Conservation (phyloP, 2,329 filamentous ascomycete genomes). For the Blastomyces parvus region DNA sequence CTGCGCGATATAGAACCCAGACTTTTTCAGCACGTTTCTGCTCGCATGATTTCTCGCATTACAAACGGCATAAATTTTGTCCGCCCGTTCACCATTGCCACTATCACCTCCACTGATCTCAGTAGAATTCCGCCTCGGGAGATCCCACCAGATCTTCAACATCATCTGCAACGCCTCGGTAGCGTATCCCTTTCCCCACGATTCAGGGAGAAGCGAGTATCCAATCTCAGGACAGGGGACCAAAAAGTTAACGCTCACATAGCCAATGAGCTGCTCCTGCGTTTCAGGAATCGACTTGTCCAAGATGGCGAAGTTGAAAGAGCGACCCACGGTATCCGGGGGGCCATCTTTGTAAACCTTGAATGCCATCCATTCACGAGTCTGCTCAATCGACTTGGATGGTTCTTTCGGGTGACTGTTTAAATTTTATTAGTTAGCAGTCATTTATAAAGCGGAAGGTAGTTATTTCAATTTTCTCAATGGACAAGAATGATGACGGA, state of each 20-base stretch:
- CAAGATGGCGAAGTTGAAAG: constrained; percentile 17
- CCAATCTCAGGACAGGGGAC: constrained; percentile 21
- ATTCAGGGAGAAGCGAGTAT: constrained; percentile 20
- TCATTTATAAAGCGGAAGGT: background rate
- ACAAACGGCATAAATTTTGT: background rate
- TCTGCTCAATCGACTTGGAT: constrained; percentile 19
- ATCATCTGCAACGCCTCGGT: constrained; percentile 21
- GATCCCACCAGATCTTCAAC: constrained; percentile 21
- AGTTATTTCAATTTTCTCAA: background rate
- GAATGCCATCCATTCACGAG: constrained; percentile 19
- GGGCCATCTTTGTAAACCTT: constrained; percentile 19
- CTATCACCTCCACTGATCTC: background rate
- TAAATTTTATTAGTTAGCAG: background rate
- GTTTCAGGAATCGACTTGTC: background rate
- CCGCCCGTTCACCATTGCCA: background rate
- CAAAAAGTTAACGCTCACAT: constrained; percentile 19
- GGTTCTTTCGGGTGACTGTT: constrained; percentile 20
- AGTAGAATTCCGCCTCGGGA: constrained; percentile 10
- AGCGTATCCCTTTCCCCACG: constrained; percentile 23
- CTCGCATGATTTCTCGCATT: background rate
- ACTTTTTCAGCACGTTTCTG: background rate
- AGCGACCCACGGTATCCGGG: constrained; percentile 16
- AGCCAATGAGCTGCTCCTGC: constrained; percentile 16
- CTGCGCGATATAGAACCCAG: background rate
- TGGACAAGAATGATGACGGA: background rate